Percentiles rank a stretch among this genome's conserved stretches.
Evolutionary conservation across 371 early-diverging fungal genomes (phyloP).

Genomic region (Haplosporangium sp.): DNA sequence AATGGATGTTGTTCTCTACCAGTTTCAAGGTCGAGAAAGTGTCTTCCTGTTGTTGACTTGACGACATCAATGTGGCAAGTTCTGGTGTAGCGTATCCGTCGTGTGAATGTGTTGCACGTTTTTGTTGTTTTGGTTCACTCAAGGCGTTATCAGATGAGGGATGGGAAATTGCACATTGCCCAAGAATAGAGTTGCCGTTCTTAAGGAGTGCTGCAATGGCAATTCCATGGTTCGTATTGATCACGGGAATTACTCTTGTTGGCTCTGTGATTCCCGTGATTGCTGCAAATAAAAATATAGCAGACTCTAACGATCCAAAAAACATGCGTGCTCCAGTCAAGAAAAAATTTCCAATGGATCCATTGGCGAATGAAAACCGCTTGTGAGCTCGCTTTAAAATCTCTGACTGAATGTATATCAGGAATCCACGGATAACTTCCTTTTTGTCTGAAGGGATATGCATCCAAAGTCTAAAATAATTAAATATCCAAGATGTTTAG

Average conservation of each 20-base stretch:
- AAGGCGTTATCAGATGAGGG: slow-evolving; percentile 56
- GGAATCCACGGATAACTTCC: slow-evolving; percentile 78
- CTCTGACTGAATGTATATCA: slow-evolving; percentile 75
- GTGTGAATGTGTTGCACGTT: slow-evolving; percentile 23
- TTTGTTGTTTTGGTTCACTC: slow-evolving; percentile 20
- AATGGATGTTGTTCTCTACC: slow-evolving; percentile 50
- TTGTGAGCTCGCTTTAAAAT: slow-evolving; percentile 72
- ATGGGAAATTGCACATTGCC: slow-evolving; percentile 81
- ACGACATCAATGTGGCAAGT: slow-evolving; percentile 31
- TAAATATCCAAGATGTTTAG: background rate
- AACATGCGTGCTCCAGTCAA: slow-evolving; percentile 79
- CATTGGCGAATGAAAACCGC: slow-evolving; percentile 78
- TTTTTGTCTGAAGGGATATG: slow-evolving; percentile 71
- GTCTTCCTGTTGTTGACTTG: slow-evolving; percentile 41
- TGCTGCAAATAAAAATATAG: slow-evolving; percentile 72
- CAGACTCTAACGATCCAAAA: slow-evolving; percentile 75
- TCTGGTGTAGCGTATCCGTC: slow-evolving; percentile 34
- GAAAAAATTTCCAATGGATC: slow-evolving; percentile 82
- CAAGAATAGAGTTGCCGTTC: slow-evolving; percentile 64
- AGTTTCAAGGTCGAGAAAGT: slow-evolving; percentile 48
- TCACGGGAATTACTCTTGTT: slow-evolving; percentile 70
- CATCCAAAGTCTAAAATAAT: slow-evolving; percentile 61
- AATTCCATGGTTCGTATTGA: slow-evolving; percentile 69
- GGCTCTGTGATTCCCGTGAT: slow-evolving; percentile 70
- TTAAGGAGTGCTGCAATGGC: slow-evolving; percentile 72